Evolutionary conservation across 139 green algal species (phyloP), one percentile per base, ranked within the genome.

Genomic region (Protoeuglena noctilucae): DNA sequence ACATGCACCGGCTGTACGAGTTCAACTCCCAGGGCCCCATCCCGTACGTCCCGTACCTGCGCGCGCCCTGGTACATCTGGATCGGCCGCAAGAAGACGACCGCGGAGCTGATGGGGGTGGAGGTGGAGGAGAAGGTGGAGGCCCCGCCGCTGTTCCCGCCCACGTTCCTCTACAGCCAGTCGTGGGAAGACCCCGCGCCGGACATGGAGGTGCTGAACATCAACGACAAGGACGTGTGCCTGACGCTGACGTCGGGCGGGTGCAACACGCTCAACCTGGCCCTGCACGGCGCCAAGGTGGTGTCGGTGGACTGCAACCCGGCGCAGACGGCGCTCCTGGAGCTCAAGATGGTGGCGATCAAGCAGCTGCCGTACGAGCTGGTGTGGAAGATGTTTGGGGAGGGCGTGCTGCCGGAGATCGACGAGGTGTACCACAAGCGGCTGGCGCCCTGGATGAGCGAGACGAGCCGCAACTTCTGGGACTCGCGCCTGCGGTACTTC

Each of bases 141-240:
- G 75, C 79, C 1, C 86, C 86, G 0, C 64, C 83, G 1, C 61
- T 83, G 53, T 97, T 97, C 66, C 89, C 89, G 14, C 83, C 88
- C 22, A 96, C 89, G 23, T 97, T 99, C 71, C 79, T 99, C 25
- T 99, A 99, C 87, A 94, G 79, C 12, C 79, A 93, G 64, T 90
- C 75, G 28, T 99, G 91, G 91, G 91, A 99, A 75, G 91, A 99
- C 54, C 91, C 91, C 1, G 71, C 79, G 21, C 71, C 77, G 17
- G 84, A 93, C 64, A 82, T 85, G 67, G 57, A 93, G 72, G 76
- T 84, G 47, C 74, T 93, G 72, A 69, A 92, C 56, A 89, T 96
- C 68, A 84, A 78, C 56, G 27, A 56, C 7, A 64, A 82, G 18
- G 91, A 99, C 68, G 69, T 68, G 21, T 75, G 84, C 25, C 73